Evolutionary conservation across 805 yeast species (phyloP).

Genomic region (Spathaspora arborariae): DNA sequence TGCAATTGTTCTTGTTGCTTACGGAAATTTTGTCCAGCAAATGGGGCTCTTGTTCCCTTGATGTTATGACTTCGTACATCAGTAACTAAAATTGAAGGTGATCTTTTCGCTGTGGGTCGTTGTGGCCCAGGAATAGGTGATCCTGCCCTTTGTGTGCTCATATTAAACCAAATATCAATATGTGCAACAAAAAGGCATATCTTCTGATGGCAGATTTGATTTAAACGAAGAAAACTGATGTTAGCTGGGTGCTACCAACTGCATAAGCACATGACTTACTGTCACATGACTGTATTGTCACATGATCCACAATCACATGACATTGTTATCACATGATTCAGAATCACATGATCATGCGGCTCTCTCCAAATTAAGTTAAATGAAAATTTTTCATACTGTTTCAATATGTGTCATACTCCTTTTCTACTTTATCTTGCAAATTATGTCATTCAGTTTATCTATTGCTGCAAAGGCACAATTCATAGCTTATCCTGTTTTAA

Average conservation of each 20-base stretch:
- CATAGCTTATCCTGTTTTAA: slow-evolving; percentile 73
- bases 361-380: background rate
- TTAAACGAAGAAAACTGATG: no score
- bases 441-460: slow-evolving; percentile 48
- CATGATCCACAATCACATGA: no score
- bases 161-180: background rate
- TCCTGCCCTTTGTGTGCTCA: background rate
- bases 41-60: slow-evolving; percentile 65
- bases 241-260: no score
- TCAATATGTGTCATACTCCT: background rate
- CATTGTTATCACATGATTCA: no score
- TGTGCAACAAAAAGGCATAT: background rate
- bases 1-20: slow-evolving; percentile 24
- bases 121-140: slow-evolving; percentile 12
- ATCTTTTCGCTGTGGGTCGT: slow-evolving; percentile 72
- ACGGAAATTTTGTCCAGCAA: slow-evolving; percentile 60
- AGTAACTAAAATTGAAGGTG: slow-evolving; percentile 92
- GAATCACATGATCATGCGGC: no score
- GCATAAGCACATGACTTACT: no score
- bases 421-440: background rate
- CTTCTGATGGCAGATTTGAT: no score
- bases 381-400: background rate
- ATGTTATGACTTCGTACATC: slow-evolving; percentile 64
- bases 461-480: slow-evolving; percentile 85
- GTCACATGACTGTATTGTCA: no score